phyloP scores from a whole-genome alignment of 495 filamentous ascomycete species.

The Daldinia childiae region DNA sequence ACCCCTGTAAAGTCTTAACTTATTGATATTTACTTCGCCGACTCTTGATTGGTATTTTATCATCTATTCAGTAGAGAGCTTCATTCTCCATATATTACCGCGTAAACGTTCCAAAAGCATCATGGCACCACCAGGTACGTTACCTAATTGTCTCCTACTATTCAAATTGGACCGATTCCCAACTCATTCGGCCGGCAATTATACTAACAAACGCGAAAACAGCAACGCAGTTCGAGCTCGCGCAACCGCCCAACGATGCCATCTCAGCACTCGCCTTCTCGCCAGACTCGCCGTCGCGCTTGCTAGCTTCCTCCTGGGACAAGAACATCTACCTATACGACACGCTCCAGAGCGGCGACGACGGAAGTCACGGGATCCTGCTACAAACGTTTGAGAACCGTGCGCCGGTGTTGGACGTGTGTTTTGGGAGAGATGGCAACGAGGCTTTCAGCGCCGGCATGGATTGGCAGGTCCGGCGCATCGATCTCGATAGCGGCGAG shows the following conservation, averaged over 20 bases:
- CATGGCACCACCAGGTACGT: constrained; percentile 54
- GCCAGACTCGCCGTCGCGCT: constrained; percentile 68
- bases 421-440: constrained; percentile 82
- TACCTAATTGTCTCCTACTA: background rate
- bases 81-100: background rate
- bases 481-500: constrained; percentile 75
- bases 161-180: background rate
- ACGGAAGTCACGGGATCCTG: constrained; percentile 65
- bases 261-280: constrained; percentile 89
- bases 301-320: constrained; percentile 96
- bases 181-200: background rate
- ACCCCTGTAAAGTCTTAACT: constrained; percentile 24
- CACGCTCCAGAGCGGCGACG: constrained; percentile 62
- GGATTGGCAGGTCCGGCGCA: constrained; percentile 84
- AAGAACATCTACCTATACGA: constrained; percentile 92
- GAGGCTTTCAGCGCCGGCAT: constrained; percentile 86
- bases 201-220: constrained; percentile 30
- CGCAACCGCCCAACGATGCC: constrained; percentile 82
- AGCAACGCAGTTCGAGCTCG: constrained; percentile 75
- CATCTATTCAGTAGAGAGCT: background rate
- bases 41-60: background rate
- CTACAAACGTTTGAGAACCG: constrained; percentile 79
- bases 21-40: constrained; percentile 42
- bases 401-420: constrained; percentile 89
- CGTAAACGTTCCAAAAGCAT: background rate